Evolutionary conservation across 2,329 filamentous ascomycete species (phyloP), one percentile per base, ranked within the genome.

Genomic region (Alternaria postmessia): DNA sequence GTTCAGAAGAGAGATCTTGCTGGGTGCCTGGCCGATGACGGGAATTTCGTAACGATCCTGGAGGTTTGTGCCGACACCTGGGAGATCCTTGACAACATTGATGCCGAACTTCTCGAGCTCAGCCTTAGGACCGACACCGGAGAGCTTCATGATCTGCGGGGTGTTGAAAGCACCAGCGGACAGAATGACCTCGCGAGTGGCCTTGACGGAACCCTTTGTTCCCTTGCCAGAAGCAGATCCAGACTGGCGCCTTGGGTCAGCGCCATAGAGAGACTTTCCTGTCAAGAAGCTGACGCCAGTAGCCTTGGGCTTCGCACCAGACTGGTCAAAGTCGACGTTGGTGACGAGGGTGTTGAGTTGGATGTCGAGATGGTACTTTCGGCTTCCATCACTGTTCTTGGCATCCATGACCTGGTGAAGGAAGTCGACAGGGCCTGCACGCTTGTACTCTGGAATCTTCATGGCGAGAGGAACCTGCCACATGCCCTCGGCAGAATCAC

Each of bases 51-150:
- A 85, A 46, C 88, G 87, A 69, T 91, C 89, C 51, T 88, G 82
- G 4, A 91, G 80, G 75, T 90, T 88, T 58, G 83, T 84, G 5
- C 89, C 89, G 3, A 91, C 88, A 44, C 88, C 86, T 1, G 85
- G 84, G 0, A 87, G 84, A 62, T 89, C 82, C 4, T 83, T 79
- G 18, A 88, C 65, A 0, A 86, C 76, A 2, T 80, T 69, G 63
- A 90, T 89, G n/a, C 80, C 76, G 68, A 86, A 82, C 53, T 80
- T 78, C 20, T 81, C 63, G 6, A 91, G 82, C 64, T 88, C 84
- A 0, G 78, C 71, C 11, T 75, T 69, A 0, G 87, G 87, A 0
- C 88, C 88, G 34, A 91, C 82, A n/a, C 89, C 89, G 52, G 82
- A 86, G 41, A 73, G 67, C 88, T 59, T 88, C 81, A 91, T 83